Base-by-base conservation (phyloP, 148 eudicot genomes). In the Rhododendron simsii region DNA sequence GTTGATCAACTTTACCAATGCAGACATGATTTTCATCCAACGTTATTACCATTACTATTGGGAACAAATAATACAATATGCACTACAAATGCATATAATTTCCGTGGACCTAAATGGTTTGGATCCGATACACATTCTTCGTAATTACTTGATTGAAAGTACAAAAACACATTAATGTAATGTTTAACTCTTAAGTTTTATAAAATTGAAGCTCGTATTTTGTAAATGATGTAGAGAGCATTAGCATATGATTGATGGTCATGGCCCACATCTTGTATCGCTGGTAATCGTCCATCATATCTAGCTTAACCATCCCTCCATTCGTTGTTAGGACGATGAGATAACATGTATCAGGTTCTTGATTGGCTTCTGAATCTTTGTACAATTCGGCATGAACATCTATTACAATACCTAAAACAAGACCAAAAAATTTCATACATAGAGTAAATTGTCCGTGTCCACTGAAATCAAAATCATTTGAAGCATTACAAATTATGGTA, bases 361-460 rank as follows among this genome's bases (percentile, higher is more conserved):
- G 95, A 11, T 89, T 93, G 0, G 88, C 92, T 87, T 89, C 89
- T 59, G 93, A 83, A 79, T 93, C 94, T 81, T 93, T 93, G 86
- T 95, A 97, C 80, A 95, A 86, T 88, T 97, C 98, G 0, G 89
- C 93, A 79, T 97, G 95, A 65, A 90, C 90, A 85, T 95, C 95
- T 18, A 90, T 85, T 12, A 97, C 89, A 44, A 87, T 85, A 81
- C 98, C 98, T 96, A 84, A 59, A 78, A 53, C 74, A 35, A 30
- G 20, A 33, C 53, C 39, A 16, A 80, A 41, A 73, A 23, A 39
- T 4, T n/a, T 26, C 9, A 18, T 65, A 47, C 20, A 39, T 5
- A 0, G 23, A 47, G 41, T 83, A 47, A 47, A 65, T 67, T 65
- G 35, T 45, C 8, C 0, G 13, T 21, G 15, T 61, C 30, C 21